These are phyloP conservation scores for Gynochthodes officinalis DNA, from an alignment of 257 asterid genomes.

Conservation along the genomic window DNA sequence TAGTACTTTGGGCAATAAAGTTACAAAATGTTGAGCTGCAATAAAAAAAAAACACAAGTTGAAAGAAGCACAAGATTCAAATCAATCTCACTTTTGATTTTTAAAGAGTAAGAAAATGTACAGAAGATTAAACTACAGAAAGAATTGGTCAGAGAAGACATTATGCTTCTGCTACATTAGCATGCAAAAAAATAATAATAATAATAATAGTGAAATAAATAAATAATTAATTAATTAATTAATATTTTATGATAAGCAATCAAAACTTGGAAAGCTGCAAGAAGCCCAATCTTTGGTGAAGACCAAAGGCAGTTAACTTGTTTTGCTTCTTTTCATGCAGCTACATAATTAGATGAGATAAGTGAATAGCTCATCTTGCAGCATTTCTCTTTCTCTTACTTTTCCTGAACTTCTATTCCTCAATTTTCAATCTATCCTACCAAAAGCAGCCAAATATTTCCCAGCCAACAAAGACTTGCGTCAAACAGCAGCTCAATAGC, in stretches of 20 bases:
- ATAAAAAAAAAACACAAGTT: constrained; percentile 13
- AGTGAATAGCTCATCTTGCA: background rate
- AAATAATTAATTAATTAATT: no score
- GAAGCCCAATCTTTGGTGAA: background rate
- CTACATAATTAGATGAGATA: background rate
- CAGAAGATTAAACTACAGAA: background rate
- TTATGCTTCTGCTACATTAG: background rate
- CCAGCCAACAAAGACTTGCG: background rate
- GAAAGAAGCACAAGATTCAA: constrained; percentile 1
- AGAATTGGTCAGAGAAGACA: constrained; percentile 1
- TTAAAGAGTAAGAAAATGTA: background rate
- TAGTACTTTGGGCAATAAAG: constrained; percentile 67
- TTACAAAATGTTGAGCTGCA: constrained; percentile 67
- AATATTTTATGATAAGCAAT: no score
- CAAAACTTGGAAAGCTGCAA: constrained; percentile 4
- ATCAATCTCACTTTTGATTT: background rate
- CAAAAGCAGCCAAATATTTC: background rate
- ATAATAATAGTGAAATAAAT: no score
- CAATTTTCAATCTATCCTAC: background rate
- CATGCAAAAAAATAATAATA: background rate
- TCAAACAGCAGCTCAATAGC: background rate
- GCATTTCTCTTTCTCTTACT: background rate
- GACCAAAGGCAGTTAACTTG: no score
- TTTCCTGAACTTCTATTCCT: background rate
- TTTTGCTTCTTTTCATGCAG: no score